Conservation (phyloP, 2,329 filamentous ascomycete species). For the Acephala macrosclerotiorum region DNA sequence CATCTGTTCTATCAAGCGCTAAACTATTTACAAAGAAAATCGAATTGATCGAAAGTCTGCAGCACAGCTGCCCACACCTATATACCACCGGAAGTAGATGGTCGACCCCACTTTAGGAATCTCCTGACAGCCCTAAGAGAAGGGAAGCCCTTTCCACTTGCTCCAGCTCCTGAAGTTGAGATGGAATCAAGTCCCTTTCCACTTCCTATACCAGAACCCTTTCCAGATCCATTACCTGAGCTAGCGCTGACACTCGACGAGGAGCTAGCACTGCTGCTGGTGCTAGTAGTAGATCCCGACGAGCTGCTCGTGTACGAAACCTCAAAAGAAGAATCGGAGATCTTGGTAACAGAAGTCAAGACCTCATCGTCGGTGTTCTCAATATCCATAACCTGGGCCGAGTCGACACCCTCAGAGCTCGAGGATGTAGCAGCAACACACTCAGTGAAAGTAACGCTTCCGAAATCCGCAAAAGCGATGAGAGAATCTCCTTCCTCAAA, state of each 20-base stretch:
- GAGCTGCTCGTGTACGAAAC: background rate
- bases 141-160: conserved; percentile 1
- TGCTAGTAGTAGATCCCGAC: background rate
- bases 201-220: background rate
- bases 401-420: conserved; percentile 40
- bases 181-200: background rate
- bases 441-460: conserved; percentile 52
- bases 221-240: background rate
- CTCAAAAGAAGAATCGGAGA: background rate
- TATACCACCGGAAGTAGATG: background rate
- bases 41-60: background rate
- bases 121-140: background rate
- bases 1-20: background rate
- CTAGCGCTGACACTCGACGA: background rate
- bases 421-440: conserved; percentile 44
- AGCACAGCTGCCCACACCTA: background rate
- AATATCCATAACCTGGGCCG: conserved; percentile 51
- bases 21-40: background rate
- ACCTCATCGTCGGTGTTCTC: conserved; percentile 15
- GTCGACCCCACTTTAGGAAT: background rate
- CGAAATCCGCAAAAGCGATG: conserved; percentile 56
- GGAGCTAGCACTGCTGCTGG: background rate
- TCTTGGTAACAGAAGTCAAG: conserved; percentile 9
- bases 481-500: conserved; percentile 50
- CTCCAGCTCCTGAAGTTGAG: background rate